Base-by-base conservation (phyloP, 805 yeast genomes). In the Wickerhamiella bombiphila region DNA sequence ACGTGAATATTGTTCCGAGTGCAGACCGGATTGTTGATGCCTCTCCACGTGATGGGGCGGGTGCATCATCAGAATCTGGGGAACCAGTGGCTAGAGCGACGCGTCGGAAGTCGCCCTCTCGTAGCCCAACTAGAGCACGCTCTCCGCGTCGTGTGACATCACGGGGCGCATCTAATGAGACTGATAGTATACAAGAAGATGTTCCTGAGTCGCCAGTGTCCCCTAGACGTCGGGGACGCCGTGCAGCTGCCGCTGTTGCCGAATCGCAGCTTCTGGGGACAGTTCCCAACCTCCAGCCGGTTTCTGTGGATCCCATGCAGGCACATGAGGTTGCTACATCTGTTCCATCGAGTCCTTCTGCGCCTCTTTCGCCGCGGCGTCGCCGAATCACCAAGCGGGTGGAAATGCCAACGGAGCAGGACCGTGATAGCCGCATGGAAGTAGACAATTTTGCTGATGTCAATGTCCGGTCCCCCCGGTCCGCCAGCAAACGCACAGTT, bases 1-100 rank as follows among this genome's bases (percentile, higher is more conserved):
- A 52, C 38, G 45, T 48, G 3, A 52, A 48, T 30, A 59, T 55
- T 5, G 53, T 43, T 28, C 59, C 68, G 3, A 49, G 55, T 22
- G 60, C 58, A 26, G 51, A 53, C 9, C 63, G 60, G 20, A 65
- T 68, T 25, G 64, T 61, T 29, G 59, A 62, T 42, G 68, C 67
- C 7, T 38, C 22, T 22, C n/a, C n/a, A n/a, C n/a, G n/a, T n/a
- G 30, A 6, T 15, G 17, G n/a, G 7, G 6, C 18, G 16, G 13
- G 6, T 16, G 20, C 24, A 29, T 21, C 35, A 4, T 19, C 32
- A 18, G 35, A 15, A 5, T 19, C 25, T 15, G 22, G 11, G 11
- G 13, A 11, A 24, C 36, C 30, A 22, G 30, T 5, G 24, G 39
- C 16, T 18, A 29, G 15, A 24, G 26, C n/a, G 19, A 31, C 25